Base-by-base conservation (phyloP, 176 grass and related monocot species). In the Puccinellia tenuiflora region DNA sequence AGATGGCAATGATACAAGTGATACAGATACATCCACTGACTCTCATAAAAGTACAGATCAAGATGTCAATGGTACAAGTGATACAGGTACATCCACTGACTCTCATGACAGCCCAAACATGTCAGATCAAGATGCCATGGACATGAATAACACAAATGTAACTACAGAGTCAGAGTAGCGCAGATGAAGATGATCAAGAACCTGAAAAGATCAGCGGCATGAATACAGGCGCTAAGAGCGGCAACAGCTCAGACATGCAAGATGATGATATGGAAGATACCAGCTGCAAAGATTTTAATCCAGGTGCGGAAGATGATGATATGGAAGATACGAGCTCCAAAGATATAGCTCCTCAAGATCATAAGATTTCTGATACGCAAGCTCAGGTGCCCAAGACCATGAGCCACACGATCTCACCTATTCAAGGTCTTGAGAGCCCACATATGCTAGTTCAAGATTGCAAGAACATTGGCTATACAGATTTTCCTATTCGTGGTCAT, bases 101-200 rank as follows among this genome's bases (percentile, higher is more conserved):
- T 61, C 54, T 78, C 52, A 61, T 61, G 76, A 61, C 24, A 28
- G 76, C 55, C 54, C 55, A 61, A 61, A 61, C 54, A 42, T 59
- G 53, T 61, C 56, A 60, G 76, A 78, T 43, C 76, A 61, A 48
- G 77, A 79, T 79, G 38, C 13, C 42, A 65, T 79, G 77, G 59
- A 34, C 59, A 79, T 14, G 25, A 50, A 79, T 79, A 79, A 65
- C 77, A 65, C 59, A 46, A 79, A 65, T 79, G n/a, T 65, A 65
- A 46, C 59, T 48, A 79, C 59, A 34, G 77, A 79, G 77, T 34
- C 77, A 48, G 77, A 30, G 42, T 22, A 65, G 57, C 42, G n/a
- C 26, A 79, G 77, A 48, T 21, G 59, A 65, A 31, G 59, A 48
- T 48, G 77, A 79, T 64, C 40, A 79, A 79, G 59, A 48, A n/a